phyloP scores from a whole-genome alignment of 352 stramenopile species.

The Globisporangium nodosum region DNA sequence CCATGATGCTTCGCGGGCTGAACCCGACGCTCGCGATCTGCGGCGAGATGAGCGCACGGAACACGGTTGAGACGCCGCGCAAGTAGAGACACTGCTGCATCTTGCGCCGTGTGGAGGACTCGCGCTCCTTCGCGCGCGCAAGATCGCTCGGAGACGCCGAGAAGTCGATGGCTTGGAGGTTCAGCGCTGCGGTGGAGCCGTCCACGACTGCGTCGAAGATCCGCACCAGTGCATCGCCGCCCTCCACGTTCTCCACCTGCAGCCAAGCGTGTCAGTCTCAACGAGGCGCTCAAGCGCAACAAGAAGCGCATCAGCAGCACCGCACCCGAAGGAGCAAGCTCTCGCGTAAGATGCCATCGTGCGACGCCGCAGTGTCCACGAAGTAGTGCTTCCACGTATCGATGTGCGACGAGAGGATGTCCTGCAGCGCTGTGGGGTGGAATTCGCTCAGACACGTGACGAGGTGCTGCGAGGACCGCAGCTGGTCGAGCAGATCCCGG shows the following conservation, averaged over 20 bases:
- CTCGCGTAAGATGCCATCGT: slow-evolving; percentile 52
- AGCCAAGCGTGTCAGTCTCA: neutral
- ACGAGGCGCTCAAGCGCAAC: neutral
- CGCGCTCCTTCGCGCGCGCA: slow-evolving; percentile 21
- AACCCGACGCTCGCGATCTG: slow-evolving; percentile 41
- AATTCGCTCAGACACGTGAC: slow-evolving; percentile 55
- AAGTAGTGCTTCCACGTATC: slow-evolving; percentile 66
- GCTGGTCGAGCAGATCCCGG: slow-evolving; percentile 42
- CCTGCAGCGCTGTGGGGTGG: slow-evolving; percentile 51
- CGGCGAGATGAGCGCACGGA: slow-evolving; percentile 33
- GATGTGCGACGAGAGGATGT: slow-evolving; percentile 57
- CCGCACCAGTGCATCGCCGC: slow-evolving; percentile 39
- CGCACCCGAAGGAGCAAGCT: slow-evolving; percentile 36
- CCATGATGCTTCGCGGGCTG: slow-evolving; percentile 28
- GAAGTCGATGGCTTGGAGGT: slow-evolving; percentile 44
- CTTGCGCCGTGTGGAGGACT: slow-evolving; percentile 31
- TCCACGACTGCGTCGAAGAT: slow-evolving; percentile 41
- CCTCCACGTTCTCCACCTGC: slow-evolving; percentile 52
- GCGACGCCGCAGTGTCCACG: slow-evolving; percentile 42
- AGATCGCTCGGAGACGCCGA: slow-evolving; percentile 29
- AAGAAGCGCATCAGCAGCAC: neutral
- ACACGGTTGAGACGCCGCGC: slow-evolving; percentile 35
- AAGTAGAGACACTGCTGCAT: slow-evolving; percentile 56
- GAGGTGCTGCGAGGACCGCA: slow-evolving; percentile 49
- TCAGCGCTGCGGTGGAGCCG: slow-evolving; percentile 32